A percentile compares a stretch with the other conserved stretches of the same genome.
These are phyloP conservation scores for Bacterosira constricta DNA, from an alignment of 108 stramenopile genomes.

Conservation along the genomic window DNA sequence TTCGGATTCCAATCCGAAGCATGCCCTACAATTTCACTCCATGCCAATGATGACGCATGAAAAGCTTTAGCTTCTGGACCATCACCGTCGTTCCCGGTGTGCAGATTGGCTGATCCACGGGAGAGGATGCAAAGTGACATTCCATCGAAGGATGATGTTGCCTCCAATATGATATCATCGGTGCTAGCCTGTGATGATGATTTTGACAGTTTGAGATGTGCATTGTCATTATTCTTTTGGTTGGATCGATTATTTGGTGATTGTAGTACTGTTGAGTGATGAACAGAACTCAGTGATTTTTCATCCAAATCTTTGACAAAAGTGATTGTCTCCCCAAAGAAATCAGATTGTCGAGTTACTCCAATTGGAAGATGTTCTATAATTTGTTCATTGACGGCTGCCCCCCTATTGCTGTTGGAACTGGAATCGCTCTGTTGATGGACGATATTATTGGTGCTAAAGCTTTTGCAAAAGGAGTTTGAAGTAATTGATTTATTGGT, in stretches of 20 bases:
- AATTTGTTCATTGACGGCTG: too few relatives aligned
- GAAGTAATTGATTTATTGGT: too few relatives aligned
- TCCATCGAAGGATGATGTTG: conserved; percentile 67
- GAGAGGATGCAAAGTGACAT: conserved; percentile 67
- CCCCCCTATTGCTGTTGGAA: too few relatives aligned
- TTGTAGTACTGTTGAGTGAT: neutral
- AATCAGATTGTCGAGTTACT: conserved; percentile 53
- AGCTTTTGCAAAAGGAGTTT: too few relatives aligned
- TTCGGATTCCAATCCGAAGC: conserved; percentile 59
- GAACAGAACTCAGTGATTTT: neutral
- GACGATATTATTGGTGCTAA: too few relatives aligned
- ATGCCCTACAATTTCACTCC: conserved; percentile 68
- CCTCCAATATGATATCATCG: conserved; percentile 14
- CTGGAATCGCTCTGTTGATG: too few relatives aligned
- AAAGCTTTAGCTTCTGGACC: conserved; percentile 65
- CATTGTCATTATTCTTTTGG: neutral
- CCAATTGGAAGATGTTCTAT: conserved; percentile 19
- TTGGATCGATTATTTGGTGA: conserved; percentile 12
- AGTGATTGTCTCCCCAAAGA: conserved; percentile 82
- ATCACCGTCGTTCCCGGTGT: conserved; percentile 72
- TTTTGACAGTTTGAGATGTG: too few relatives aligned
- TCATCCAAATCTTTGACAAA: conserved; percentile 45
- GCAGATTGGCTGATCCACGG: conserved; percentile 66
- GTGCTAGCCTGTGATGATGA: too few relatives aligned
- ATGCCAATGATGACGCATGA: conserved; percentile 71